Evolutionary conservation across 352 stramenopile genomes (phyloP).

Genomic region (Globisporangium barbulae): DNA sequence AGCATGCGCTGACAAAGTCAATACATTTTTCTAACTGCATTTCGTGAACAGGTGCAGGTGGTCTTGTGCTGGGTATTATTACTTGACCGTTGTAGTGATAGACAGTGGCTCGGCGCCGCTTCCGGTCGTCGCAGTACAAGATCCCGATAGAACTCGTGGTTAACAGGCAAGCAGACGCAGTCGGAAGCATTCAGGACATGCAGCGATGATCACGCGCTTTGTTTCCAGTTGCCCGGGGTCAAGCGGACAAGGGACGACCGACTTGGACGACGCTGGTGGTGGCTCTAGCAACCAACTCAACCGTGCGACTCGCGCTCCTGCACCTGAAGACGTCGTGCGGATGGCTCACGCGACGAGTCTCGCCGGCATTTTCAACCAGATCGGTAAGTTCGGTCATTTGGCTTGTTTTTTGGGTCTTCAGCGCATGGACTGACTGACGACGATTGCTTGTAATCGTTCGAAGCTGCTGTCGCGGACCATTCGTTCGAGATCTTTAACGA

Average conservation of each 20-base stretch:
- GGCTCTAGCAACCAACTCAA: background rate
- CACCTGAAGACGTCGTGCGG: conserved; percentile 41
- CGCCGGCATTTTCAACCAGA: conserved; percentile 44
- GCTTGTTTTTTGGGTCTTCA: background rate
- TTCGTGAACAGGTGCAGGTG: background rate
- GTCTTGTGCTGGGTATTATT: conserved; percentile 1
- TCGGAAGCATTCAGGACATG: background rate
- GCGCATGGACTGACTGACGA: background rate
- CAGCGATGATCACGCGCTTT: conserved; percentile 14
- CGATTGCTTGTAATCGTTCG: background rate
- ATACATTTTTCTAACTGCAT: conserved; percentile 1
- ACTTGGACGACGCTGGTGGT: background rate
- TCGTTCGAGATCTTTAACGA: conserved; percentile 53
- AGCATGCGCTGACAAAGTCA: background rate
- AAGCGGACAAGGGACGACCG: background rate
- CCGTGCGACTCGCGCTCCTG: background rate
- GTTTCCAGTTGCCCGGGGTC: conserved; percentile 4
- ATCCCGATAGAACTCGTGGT: too few species aligned
- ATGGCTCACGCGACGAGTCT: conserved; percentile 44
- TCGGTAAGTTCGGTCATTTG: conserved; percentile 28
- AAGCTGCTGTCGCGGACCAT: conserved; percentile 45
- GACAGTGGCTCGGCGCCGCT: background rate
- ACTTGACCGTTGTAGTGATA: background rate
- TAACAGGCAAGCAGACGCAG: too few species aligned
- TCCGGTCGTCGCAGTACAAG: background rate